Conservation (phyloP, 225 moss, liverwort and hornwort genomes). For the Straminergon stramineum region DNA sequence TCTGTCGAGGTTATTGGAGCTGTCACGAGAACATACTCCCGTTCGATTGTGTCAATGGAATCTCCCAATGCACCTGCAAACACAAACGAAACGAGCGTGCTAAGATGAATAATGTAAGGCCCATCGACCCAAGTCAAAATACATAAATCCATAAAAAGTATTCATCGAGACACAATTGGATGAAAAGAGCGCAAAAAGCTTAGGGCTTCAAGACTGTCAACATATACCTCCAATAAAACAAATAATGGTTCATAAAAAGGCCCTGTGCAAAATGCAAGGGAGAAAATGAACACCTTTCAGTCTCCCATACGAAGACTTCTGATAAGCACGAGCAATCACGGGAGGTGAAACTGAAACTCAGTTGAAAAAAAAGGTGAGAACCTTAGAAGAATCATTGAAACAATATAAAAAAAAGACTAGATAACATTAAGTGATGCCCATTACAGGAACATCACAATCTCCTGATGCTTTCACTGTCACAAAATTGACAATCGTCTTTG, state of each 20-base stretch:
- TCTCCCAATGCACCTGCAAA: constrained; percentile 80
- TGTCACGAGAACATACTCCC: constrained; percentile 89
- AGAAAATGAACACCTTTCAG: constrained; percentile 48
- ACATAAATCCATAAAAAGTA: neutral
- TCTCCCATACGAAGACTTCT: constrained; percentile 37
- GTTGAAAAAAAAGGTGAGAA: constrained; percentile 14
- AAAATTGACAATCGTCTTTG: neutral
- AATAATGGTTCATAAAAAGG: constrained; percentile 17
- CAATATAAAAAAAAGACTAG: neutral
- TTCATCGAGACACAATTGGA: neutral
- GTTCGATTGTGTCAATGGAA: constrained; percentile 95
- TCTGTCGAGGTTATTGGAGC: constrained; percentile 73
- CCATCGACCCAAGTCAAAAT: neutral
- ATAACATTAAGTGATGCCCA: neutral
- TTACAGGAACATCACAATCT: neutral
- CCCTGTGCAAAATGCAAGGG: constrained; percentile 39
- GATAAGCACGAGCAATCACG: constrained; percentile 43
- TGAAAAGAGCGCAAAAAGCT: neutral
- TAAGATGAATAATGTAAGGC: constrained; percentile 11
- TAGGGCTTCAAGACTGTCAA: neutral
- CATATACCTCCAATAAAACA: constrained; percentile 1
- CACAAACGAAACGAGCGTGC: constrained; percentile 11
- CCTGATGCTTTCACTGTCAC: neutral
- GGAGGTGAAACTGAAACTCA: constrained; percentile 44
- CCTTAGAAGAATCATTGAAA: neutral